These are phyloP conservation scores for Aspergillus clavatus DNA, from an alignment of 2,329 filamentous ascomycete species.

Conservation along the genomic window DNA sequence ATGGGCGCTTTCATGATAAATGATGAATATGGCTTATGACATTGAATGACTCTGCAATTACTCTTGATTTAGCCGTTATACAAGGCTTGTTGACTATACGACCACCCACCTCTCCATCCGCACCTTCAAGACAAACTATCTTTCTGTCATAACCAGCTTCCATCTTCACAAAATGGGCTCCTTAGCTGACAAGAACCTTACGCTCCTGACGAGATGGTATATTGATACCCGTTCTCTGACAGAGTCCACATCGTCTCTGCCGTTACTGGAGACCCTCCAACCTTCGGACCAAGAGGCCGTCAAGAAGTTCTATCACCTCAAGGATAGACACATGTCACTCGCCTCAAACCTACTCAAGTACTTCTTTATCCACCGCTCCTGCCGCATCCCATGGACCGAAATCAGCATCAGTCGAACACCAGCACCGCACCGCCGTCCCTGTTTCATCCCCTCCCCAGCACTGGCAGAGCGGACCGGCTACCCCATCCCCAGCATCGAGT, in stretches of 20 bases:
- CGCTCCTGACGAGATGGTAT: constrained; percentile 38
- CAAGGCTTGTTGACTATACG: too few species aligned
- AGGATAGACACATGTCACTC: constrained; percentile 58
- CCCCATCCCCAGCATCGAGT: constrained; percentile 46
- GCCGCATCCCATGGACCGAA: constrained; percentile 54
- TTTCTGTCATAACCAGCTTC: neutral
- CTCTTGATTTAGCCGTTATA: neutral
- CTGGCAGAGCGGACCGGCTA: constrained; percentile 10
- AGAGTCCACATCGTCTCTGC: constrained; percentile 27
- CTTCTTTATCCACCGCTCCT: constrained; percentile 52
- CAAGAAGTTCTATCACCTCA: constrained; percentile 47
- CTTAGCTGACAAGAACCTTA: neutral
- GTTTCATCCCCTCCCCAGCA: constrained; percentile 43
- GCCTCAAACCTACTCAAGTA: constrained; percentile 60
- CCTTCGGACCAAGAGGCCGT: constrained; percentile 48
- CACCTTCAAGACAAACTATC: neutral
- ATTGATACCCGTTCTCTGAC: constrained; percentile 40
- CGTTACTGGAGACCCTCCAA: constrained; percentile 38
- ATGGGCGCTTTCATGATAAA: neutral
- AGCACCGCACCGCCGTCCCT: constrained; percentile 48
- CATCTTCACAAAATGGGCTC: neutral
- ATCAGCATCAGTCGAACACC: constrained; percentile 51
- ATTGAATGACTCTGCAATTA: neutral
- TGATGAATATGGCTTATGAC: neutral
- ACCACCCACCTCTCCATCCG: too few species aligned